Percentiles rank a stretch among this genome's conserved stretches.
Conservation (phyloP, 371 early-diverging fungal genomes). For the Mucor saturninus region DNA sequence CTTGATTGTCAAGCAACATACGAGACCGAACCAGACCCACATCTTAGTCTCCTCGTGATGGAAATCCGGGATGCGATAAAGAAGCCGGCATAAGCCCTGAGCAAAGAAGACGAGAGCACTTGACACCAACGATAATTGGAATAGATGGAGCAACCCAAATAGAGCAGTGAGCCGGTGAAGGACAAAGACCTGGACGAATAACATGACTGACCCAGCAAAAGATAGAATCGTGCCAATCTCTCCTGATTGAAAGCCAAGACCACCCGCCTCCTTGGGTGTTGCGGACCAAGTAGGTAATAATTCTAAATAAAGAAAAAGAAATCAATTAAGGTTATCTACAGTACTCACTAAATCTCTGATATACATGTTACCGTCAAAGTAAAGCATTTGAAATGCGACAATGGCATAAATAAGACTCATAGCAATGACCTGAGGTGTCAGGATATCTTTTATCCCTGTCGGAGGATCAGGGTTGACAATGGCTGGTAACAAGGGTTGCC, state of each 20-base stretch:
- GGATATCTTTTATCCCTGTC: not conserved
- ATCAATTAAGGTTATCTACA: not conserved
- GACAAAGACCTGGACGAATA: constrained; percentile 61
- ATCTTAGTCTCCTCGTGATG: constrained; percentile 33
- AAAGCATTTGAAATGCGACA: constrained; percentile 38
- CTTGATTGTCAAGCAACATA: constrained; percentile 34
- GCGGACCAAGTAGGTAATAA: constrained; percentile 66
- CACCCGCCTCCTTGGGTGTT: constrained; percentile 55
- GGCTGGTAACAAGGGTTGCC: constrained; percentile 2
- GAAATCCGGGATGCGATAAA: constrained; percentile 36
- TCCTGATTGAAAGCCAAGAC: constrained; percentile 59
- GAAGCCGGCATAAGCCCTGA: constrained; percentile 37
- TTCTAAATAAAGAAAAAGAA: constrained; percentile 31
- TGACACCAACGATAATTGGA: constrained; percentile 46
- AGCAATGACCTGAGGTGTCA: constrained; percentile 43
- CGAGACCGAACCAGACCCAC: constrained; percentile 51
- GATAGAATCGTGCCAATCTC: constrained; percentile 65
- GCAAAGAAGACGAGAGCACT: constrained; percentile 47
- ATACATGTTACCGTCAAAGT: constrained; percentile 38
- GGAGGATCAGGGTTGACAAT: not conserved
- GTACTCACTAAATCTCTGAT: too few relatives aligned
- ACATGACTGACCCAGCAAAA: constrained; percentile 52
- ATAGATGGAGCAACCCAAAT: constrained; percentile 54
- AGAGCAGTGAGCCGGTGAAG: constrained; percentile 56
- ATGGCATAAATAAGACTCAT: constrained; percentile 37